Conservation (phyloP, 768 basidiomycete species). For the Coprinopsis marcescibilis region DNA sequence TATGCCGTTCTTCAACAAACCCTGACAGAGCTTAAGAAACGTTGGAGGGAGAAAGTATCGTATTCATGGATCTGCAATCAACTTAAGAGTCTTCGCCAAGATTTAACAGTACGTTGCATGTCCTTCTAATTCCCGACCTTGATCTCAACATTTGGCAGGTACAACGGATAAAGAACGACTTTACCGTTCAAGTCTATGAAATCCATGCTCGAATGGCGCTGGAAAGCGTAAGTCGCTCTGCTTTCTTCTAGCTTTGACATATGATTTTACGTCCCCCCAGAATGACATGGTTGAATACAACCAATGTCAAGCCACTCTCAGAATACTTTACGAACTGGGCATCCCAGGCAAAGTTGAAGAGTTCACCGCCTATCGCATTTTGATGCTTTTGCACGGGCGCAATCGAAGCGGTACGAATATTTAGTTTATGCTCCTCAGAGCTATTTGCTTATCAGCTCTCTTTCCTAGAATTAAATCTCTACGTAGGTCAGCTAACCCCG, state of each 20-base stretch:
- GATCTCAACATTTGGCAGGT: slow-evolving; percentile 48
- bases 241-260: not conserved
- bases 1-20: slow-evolving; percentile 80
- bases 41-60: slow-evolving; percentile 71
- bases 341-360: slow-evolving; percentile 91
- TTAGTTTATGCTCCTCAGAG: not conserved
- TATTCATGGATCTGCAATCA: slow-evolving; percentile 96
- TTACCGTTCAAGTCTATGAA: slow-evolving; percentile 96
- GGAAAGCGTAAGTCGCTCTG: slow-evolving; percentile 20
- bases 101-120: slow-evolving; percentile 76
- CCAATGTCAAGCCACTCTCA: slow-evolving; percentile 90
- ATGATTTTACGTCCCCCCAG: slow-evolving; percentile 34
- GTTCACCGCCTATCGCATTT: slow-evolving; percentile 95
- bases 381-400: slow-evolving; percentile 90
- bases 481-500: slow-evolving; percentile 95
- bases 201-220: slow-evolving; percentile 97
- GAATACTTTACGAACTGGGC: slow-evolving; percentile 87
- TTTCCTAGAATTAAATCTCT: slow-evolving; percentile 81
- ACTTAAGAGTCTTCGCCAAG: slow-evolving; percentile 95
- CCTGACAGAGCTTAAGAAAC: slow-evolving; percentile 76
- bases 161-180: slow-evolving; percentile 97
- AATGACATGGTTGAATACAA: slow-evolving; percentile 98
- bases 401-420: slow-evolving; percentile 73
- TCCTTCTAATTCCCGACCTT: not conserved
- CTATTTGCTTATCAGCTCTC: slow-evolving; percentile 1